Percentiles rank a stretch among this genome's conserved stretches.
These are phyloP conservation scores for Paecilomyces formosus DNA, from an alignment of 2,329 filamentous ascomycete species.

Conservation along the genomic window DNA sequence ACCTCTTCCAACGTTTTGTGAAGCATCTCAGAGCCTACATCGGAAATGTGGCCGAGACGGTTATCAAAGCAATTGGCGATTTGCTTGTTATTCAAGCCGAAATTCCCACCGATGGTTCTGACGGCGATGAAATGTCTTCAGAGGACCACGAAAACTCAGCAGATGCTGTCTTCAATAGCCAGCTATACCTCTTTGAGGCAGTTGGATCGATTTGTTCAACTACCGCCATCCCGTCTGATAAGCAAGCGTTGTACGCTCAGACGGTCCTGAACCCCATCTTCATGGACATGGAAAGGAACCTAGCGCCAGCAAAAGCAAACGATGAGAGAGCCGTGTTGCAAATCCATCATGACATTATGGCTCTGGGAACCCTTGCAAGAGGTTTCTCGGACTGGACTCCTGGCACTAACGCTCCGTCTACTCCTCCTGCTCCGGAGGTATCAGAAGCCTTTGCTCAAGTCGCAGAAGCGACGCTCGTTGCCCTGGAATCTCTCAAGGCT, in stretches of 20 bases:
- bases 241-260: slow-evolving; percentile 79
- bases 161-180: slow-evolving; percentile 84
- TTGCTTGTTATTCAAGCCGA: slow-evolving; percentile 87
- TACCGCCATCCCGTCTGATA: slow-evolving; percentile 65
- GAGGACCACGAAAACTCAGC: slow-evolving; percentile 84
- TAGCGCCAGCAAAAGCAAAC: slow-evolving; percentile 67
- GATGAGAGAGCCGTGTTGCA: slow-evolving; percentile 79
- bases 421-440: slow-evolving; percentile 57
- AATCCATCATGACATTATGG: slow-evolving; percentile 95
- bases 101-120: slow-evolving; percentile 64
- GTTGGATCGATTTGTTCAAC: slow-evolving; percentile 89
- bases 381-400: slow-evolving; percentile 89
- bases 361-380: slow-evolving; percentile 81
- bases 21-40: slow-evolving; percentile 79
- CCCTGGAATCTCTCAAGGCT: slow-evolving; percentile 73
- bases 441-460: slow-evolving; percentile 79
- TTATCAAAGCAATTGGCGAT: slow-evolving; percentile 85
- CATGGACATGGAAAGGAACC: slow-evolving; percentile 74
- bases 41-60: slow-evolving; percentile 80
- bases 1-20: slow-evolving; percentile 87
- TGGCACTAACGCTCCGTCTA: slow-evolving; percentile 43
- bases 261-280: slow-evolving; percentile 87
- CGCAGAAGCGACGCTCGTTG: slow-evolving; percentile 82
- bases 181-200: slow-evolving; percentile 89
- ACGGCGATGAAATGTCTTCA: slow-evolving; percentile 89